Evolutionary conservation across 345 rosid species (phyloP).

Genomic region (Brassica napus): DNA sequence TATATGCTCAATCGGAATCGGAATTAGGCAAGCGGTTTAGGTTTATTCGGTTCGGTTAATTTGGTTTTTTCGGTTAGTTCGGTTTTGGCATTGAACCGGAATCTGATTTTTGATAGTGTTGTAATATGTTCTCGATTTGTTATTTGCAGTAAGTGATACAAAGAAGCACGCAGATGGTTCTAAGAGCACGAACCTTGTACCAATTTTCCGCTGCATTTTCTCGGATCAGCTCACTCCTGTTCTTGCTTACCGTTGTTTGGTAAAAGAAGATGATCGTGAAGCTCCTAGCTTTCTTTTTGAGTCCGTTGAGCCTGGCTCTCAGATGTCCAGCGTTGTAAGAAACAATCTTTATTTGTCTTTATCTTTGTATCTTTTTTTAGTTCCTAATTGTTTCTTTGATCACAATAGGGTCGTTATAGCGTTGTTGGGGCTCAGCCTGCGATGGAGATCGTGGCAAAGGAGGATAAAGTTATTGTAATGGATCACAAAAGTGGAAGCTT

Average conservation of each 20-base stretch:
- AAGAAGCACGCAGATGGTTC: constrained; percentile 61
- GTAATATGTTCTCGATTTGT: not conserved
- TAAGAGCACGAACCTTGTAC: constrained; percentile 60
- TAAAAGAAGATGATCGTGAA: constrained; percentile 78
- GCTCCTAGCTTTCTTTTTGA: constrained; percentile 91
- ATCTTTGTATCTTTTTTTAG: not conserved
- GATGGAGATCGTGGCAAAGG: constrained; percentile 78
- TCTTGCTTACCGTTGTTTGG: constrained; percentile 84
- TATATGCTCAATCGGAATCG: too few species aligned
- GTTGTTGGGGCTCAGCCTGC: constrained; percentile 85
- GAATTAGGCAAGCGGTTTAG: too few species aligned
- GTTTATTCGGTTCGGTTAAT: too few species aligned
- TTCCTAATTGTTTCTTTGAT: constrained; percentile 17
- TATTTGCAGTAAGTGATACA: constrained; percentile 46
- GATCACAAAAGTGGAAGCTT: constrained; percentile 60
- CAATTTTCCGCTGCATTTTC: constrained; percentile 69
- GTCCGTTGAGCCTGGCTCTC: constrained; percentile 69
- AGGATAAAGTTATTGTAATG: constrained; percentile 63
- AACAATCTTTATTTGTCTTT: not conserved
- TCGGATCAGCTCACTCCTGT: constrained; percentile 90
- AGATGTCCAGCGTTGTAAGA: constrained; percentile 64
- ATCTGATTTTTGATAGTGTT: too few species aligned
- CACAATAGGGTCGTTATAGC: constrained; percentile 67
- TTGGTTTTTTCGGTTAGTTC: too few species aligned
- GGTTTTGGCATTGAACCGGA: too few species aligned